Evolutionary conservation across 257 asterid species (phyloP), one percentile per base, ranked within the genome.

Genomic region (Primulina huaijiensis): DNA sequence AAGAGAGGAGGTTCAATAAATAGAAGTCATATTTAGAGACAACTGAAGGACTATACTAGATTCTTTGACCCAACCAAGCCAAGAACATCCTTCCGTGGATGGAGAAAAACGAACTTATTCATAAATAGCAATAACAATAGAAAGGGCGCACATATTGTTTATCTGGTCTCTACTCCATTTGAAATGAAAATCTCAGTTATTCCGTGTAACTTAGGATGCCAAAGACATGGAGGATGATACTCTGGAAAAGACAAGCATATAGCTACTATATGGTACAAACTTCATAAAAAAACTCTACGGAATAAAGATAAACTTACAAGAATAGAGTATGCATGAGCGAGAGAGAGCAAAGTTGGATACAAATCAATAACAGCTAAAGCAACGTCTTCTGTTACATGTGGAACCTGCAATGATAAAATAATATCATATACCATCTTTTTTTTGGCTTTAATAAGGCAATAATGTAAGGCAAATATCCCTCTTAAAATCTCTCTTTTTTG

Each of bases 341-440:
- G 97, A 30, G 99, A 87, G 69, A 79, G 34, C 82, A 89, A 74
- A 0, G 99, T 94, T 37, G 99, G 99, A 72, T 90, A 91, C 83
- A 91, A 75, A 68, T 90, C 96, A 71, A 91, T 53, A 74, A 94
- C 99, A 71, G 90, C 91, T 70, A 89, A 78, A 77, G 97, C 96
- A 65, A 85, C 69, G 62, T 91, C 96, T 89, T 94, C 99, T 1
- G 97, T 94, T 68, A 94, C 99, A 53, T 89, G 96, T 58, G 96
- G 96, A 70, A 94, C 97, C 99, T 91, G 90, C 81, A 81, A 30
- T 73, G 60, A 73, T 37, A 68, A 62, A 73, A 63, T 58, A 66
- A 55, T 31, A 31, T 70, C 52, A 7, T 21, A 62, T 56, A 19
- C 21, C 25, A 58, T 64, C 56, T 27, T 33, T 16, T 52, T 60